Evolutionary conservation across 208 protist species (phyloP).

Genomic region (Crithidia fasciculata): DNA sequence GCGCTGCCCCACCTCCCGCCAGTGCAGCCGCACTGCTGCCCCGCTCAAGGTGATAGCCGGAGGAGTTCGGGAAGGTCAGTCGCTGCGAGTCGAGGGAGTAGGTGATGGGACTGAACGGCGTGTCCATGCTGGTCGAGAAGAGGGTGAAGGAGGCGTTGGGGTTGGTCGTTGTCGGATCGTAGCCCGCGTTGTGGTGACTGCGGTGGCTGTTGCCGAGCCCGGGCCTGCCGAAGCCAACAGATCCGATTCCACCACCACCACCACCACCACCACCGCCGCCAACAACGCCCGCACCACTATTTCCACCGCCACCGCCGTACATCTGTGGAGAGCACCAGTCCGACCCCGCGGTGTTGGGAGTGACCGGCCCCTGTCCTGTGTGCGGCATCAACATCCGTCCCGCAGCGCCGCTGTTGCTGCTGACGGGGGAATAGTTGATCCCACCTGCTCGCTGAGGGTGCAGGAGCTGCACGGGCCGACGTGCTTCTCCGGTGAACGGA

Average conservation of each 20-base stretch:
- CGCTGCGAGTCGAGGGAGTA: slow-evolving; percentile 74
- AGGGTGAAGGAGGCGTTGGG: slow-evolving; percentile 76
- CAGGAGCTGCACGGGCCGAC: slow-evolving; percentile 33
- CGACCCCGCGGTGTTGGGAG: slow-evolving; percentile 21
- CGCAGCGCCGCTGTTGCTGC: slow-evolving; percentile 14
- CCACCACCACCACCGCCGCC: too few species aligned
- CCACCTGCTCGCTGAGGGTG: slow-evolving; percentile 26
- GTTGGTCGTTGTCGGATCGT: neutral
- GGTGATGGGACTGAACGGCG: slow-evolving; percentile 87
- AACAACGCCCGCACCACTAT: too few species aligned
- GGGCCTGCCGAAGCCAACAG: neutral
- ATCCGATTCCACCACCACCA: neutral
- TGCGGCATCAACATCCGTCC: slow-evolving; percentile 24
- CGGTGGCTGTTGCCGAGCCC: slow-evolving; percentile 2
- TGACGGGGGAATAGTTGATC: slow-evolving; percentile 28
- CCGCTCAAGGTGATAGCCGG: slow-evolving; percentile 13
- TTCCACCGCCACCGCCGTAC: neutral
- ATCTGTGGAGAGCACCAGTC: slow-evolving; percentile 28
- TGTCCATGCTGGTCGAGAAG: slow-evolving; percentile 77
- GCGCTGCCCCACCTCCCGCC: slow-evolving; percentile 3
- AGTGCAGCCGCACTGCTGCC: neutral
- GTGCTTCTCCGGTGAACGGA: neutral
- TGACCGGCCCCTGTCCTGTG: slow-evolving; percentile 10
- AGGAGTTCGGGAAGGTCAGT: slow-evolving; percentile 24
- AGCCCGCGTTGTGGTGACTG: neutral